Conservation (phyloP, 2,329 filamentous ascomycete genomes). For the Trematosphaeria pertusa region DNA sequence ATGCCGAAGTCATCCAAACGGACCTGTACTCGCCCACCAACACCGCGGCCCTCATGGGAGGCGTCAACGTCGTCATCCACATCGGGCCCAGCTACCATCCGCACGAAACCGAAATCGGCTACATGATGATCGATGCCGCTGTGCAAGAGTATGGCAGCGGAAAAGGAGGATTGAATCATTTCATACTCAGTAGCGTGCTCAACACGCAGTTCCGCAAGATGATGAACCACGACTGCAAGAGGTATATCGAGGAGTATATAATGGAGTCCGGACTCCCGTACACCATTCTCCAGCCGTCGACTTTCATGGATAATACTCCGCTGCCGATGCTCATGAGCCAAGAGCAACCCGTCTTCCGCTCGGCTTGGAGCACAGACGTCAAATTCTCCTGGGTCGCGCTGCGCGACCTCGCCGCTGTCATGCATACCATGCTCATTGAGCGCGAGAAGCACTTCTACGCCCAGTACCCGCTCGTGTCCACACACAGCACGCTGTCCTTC, state of each 20-base stretch:
- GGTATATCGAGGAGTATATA: conserved; percentile 45
- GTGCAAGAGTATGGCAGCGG: conserved; percentile 21
- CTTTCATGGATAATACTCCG: conserved; percentile 43
- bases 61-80: conserved; percentile 40
- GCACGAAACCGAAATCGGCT: conserved; percentile 42
- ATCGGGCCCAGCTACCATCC: conserved; percentile 46
- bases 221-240: conserved; percentile 48
- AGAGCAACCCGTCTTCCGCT: conserved; percentile 23
- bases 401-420: conserved; percentile 34
- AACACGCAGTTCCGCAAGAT: conserved; percentile 44
- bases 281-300: conserved; percentile 47
- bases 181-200: conserved; percentile 45
- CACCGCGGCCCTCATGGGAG: conserved; percentile 30
- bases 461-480: conserved; percentile 34
- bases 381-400: conserved; percentile 34
- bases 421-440: conserved; percentile 26
- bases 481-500: conserved; percentile 21
- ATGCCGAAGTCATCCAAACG: conserved; percentile 41
- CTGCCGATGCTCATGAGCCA: conserved; percentile 25
- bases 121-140: conserved; percentile 48
- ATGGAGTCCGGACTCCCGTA: conserved; percentile 43
- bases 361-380: conserved; percentile 25
- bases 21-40: conserved; percentile 34
- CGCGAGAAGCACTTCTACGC: conserved; percentile 37
- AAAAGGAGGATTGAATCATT: conserved; percentile 38